Evolutionary conservation across 345 rosid species (phyloP), one percentile per base, ranked within the genome.

Genomic region (Aegle marmelos): DNA sequence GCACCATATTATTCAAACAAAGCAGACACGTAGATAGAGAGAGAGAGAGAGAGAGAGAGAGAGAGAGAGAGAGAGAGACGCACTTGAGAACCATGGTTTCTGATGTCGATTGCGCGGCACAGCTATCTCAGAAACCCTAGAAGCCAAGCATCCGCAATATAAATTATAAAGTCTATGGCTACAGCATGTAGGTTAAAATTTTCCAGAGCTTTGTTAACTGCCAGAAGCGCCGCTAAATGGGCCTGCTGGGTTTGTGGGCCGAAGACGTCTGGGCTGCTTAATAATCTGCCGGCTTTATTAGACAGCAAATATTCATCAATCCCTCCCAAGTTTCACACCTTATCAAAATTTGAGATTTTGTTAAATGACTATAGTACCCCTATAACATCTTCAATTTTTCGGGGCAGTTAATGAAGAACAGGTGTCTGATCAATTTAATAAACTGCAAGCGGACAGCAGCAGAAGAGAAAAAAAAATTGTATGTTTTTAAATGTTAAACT

Each of bases 11-110:
- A 41, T 41, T 41, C 48, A n/a, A 28, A 16, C 14, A 14, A 2
- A 72, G 21, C 53, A 16, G 27, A 27, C 17, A 30, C 4, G 33
- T 7, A 68, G 60, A 50, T 4, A n/a, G 8, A 4, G 4, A 68
- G n/a, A 13, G 2, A 59, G n/a, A 58, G 27, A 4, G 45, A 6
- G 48, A 19, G 60, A 50, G 11, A n/a, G 8, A 4, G 60, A 50
- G 11, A n/a, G 8, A 4, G 4, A 68, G n/a, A 13, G 2, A 59
- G n/a, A 58, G 27, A 4, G 45, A 6, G 48, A 19, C 81, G n/a
- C 79, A 87, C 89, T 87, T 87, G 76, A 87, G 87, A 82, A 87
- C 89, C 89, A 87, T 87, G 81, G 85, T 54, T 64, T 76, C 70
- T 61, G 79, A 53, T 65, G 69, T 22, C 67, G 60, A 39, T 64